Conservation (phyloP, 345 rosid genomes). For the Erysimum cheiranthoides region DNA sequence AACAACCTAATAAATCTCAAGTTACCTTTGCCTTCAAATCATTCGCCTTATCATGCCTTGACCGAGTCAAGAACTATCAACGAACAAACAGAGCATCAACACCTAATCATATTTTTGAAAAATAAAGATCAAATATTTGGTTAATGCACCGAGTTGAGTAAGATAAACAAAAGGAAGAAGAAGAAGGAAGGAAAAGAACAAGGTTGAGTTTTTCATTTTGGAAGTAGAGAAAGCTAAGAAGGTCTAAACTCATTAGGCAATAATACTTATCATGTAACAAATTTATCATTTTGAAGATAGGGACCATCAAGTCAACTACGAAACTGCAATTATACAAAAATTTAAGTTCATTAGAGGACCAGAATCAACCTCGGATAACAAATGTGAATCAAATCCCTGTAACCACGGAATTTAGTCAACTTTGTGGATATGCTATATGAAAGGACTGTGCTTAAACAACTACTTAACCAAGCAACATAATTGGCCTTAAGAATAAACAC, state of each 20-base stretch:
- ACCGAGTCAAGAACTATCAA: too few species aligned
- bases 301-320: background rate
- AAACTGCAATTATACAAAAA: too few species aligned
- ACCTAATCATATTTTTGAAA: too few species aligned
- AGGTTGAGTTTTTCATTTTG: background rate
- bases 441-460: conserved; percentile 10
- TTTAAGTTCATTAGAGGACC: too few species aligned
- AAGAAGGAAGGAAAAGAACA: background rate
- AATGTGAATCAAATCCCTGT: too few species aligned
- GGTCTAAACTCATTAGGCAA: background rate
- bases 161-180: background rate
- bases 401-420: too few species aligned
- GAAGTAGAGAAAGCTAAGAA: background rate
- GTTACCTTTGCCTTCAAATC: background rate
- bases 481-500: background rate
- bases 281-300: background rate
- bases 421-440: too few species aligned
- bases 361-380: conserved; percentile 2
- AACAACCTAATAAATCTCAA: background rate
- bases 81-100: too few species aligned
- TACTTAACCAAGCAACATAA: conserved; percentile 4
- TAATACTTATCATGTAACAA: background rate
- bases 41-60: background rate
- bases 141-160: too few species aligned
- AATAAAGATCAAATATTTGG: too few species aligned